These are phyloP conservation scores for Paraphaeosphaeria minitans DNA, from an alignment of 2,329 filamentous ascomycete species.

Conservation along the genomic window DNA sequence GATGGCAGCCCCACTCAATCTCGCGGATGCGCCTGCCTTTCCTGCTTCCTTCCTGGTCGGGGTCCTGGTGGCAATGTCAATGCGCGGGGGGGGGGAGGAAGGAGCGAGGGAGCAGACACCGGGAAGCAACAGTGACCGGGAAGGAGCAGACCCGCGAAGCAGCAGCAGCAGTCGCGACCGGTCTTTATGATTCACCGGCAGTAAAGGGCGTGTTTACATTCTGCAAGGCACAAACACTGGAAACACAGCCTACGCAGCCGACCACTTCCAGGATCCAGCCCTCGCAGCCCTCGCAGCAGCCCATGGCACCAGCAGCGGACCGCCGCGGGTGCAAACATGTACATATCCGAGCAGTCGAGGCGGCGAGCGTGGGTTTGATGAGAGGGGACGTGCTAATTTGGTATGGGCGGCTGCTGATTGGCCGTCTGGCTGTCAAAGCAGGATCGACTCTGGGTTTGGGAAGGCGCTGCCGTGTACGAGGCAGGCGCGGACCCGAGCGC, in stretches of 20 bases:
- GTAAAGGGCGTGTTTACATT: constrained; percentile 13
- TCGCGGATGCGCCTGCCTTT: neutral
- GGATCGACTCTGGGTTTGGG: constrained; percentile 13
- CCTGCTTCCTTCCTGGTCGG: neutral
- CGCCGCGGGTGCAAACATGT: neutral
- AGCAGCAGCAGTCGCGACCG: no score
- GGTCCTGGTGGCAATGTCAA: neutral
- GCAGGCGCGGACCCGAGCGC: constrained; percentile 2
- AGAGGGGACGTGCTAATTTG: constrained; percentile 6
- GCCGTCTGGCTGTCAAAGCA: neutral
- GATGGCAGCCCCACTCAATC: constrained; percentile 6
- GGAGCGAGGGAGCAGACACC: no score
- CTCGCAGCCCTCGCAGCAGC: neutral
- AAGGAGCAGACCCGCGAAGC: neutral
- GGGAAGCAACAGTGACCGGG: no score
- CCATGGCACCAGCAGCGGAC: neutral
- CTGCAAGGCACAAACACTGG: constrained; percentile 10
- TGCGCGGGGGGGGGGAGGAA: no score
- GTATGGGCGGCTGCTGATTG: constrained; percentile 8
- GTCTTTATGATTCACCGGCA: neutral
- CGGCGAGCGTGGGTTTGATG: constrained; percentile 13
- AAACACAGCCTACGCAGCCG: neutral
- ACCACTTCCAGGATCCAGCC: constrained; percentile 3
- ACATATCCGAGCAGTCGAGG: neutral
- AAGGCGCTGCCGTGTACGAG: constrained; percentile 1